These are phyloP conservation scores for Rubia tinctorum DNA, from an alignment of 305 asterid genomes.

Conservation along the genomic window DNA sequence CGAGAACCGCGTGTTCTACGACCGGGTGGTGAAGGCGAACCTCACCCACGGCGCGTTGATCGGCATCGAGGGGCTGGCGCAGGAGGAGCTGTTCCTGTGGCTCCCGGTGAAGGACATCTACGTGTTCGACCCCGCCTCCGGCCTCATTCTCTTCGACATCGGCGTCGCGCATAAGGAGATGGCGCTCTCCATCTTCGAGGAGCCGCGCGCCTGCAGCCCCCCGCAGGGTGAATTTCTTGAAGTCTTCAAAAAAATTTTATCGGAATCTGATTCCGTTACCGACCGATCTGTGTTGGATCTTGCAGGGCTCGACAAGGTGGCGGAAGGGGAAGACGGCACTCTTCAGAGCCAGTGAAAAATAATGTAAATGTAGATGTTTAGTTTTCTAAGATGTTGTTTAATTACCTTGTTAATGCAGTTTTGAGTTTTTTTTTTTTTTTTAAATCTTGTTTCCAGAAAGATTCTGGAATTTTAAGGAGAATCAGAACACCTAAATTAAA, in stretches of 20 bases:
- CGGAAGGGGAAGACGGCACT: too few species aligned
- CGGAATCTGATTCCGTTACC: too few species aligned
- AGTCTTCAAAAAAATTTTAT: too few species aligned
- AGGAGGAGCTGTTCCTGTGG: constrained; percentile 92
- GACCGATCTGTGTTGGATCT: too few species aligned
- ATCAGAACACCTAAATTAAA: too few species aligned
- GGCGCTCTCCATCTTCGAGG: constrained; percentile 81
- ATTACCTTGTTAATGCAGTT: constrained; percentile 20
- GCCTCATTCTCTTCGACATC: constrained; percentile 74
- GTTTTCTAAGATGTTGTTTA: too few species aligned
- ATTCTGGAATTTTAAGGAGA: too few species aligned
- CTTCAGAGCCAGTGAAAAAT: too few species aligned
- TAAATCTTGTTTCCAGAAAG: constrained; percentile 5
- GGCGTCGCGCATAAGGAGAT: constrained; percentile 83
- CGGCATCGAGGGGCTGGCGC: constrained; percentile 77
- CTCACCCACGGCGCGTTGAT: constrained; percentile 76
- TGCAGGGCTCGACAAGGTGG: too few species aligned
- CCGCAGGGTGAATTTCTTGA: constrained; percentile 40
- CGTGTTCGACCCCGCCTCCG: constrained; percentile 76
- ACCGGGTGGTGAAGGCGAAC: constrained; percentile 70
- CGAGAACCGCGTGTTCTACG: constrained; percentile 66
- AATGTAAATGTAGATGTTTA: too few species aligned
- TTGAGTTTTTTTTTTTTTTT: constrained; percentile 1
- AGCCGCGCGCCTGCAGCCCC: constrained; percentile 76
- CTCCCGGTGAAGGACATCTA: constrained; percentile 84